Evolutionary conservation across 108 stramenopile species (phyloP).

Genomic region (Cyclotella cryptica): DNA sequence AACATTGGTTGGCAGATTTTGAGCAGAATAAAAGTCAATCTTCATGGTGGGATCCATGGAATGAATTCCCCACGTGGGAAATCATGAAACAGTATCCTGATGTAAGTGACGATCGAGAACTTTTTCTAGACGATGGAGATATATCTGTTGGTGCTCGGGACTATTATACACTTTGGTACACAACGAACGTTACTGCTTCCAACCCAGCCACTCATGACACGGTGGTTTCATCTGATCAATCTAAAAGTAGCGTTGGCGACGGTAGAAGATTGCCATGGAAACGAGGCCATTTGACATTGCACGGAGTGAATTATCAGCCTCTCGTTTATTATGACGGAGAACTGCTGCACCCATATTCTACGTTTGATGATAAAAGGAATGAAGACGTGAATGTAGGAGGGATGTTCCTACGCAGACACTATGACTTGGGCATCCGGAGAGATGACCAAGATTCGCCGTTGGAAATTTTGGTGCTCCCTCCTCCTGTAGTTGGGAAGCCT

Average conservation of each 20-base stretch:
- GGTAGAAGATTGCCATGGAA: not conserved
- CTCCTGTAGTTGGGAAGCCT: conserved; percentile 41
- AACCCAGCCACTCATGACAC: not conserved
- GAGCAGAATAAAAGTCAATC: not conserved
- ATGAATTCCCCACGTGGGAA: conserved; percentile 39
- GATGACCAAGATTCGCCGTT: not conserved
- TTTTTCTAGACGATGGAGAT: not conserved
- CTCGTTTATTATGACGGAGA: conserved; percentile 34
- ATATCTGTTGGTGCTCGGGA: conserved; percentile 19
- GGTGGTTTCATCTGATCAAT: not conserved
- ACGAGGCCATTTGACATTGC: conserved; percentile 37
- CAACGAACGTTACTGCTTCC: conserved; percentile 11
- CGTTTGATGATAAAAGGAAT: conserved; percentile 3
- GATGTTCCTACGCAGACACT: conserved; percentile 45
- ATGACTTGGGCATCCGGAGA: conserved; percentile 25
- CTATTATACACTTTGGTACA: conserved; percentile 50
- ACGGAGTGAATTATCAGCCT: conserved; percentile 43
- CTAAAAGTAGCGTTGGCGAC: not conserved
- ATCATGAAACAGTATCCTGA: conserved; percentile 37
- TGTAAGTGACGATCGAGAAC: conserved; percentile 30
- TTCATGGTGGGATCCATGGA: conserved; percentile 27
- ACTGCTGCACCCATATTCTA: conserved; percentile 16
- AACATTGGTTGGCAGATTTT: conserved; percentile 36
- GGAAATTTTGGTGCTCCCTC: conserved; percentile 44
- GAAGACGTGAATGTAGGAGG: conserved; percentile 28